Evolutionary conservation across 805 yeast genomes (phyloP).

Genomic region (Grigorovia humatica): DNA sequence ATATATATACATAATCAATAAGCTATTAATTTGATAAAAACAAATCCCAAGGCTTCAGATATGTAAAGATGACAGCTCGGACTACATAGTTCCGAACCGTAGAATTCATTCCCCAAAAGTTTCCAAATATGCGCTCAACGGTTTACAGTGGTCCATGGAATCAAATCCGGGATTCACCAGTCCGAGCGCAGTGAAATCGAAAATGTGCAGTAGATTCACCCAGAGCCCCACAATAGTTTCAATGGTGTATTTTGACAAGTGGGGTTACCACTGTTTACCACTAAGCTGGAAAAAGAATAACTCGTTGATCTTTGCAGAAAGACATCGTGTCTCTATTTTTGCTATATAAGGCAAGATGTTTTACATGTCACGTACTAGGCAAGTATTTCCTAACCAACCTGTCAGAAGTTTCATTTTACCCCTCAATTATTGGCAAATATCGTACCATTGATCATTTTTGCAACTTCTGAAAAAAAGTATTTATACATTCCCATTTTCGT

Average conservation of each 20-base stretch:
- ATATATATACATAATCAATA: too few species aligned
- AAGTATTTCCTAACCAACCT: neutral
- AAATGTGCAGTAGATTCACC: neutral
- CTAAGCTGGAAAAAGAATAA: neutral
- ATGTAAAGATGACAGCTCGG: neutral
- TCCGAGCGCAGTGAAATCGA: neutral
- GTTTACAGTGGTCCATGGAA: neutral
- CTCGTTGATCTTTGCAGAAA: too few species aligned
- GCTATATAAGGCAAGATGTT: too few species aligned
- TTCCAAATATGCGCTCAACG: neutral
- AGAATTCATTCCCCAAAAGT: too few species aligned
- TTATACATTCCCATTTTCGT: too few species aligned
- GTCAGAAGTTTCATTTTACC: neutral
- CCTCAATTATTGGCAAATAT: neutral
- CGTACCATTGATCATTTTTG: neutral
- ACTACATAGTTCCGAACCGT: neutral
- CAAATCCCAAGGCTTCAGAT: too few species aligned
- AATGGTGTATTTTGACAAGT: neutral
- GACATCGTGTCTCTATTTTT: too few species aligned
- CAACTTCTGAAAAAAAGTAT: neutral
- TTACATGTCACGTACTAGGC: too few species aligned
- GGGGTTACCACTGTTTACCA: neutral
- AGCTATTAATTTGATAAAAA: neutral
- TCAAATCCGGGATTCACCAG: neutral
- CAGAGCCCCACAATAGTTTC: neutral